These are phyloP conservation scores for Allium sativum DNA, from an alignment of 106 monocot genomes.

Conservation along the genomic window DNA sequence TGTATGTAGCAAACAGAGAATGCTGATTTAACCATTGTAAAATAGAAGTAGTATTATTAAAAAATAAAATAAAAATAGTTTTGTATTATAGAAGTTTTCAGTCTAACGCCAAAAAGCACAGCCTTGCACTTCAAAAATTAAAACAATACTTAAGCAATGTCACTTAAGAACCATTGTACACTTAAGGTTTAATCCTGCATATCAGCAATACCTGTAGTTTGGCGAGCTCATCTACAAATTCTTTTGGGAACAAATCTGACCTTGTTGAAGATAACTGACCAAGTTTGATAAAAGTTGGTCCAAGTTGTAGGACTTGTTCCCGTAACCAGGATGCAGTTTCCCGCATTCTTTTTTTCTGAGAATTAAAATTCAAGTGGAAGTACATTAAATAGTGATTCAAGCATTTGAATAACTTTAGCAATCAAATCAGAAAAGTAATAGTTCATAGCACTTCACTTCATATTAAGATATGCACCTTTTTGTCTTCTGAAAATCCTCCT, in stretches of 20 bases:
- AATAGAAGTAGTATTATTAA: no score
- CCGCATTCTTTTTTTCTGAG: slow-evolving; percentile 62
- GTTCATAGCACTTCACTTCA: no score
- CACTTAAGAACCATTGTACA: no score
- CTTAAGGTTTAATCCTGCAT: no score
- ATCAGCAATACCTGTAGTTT: slow-evolving; percentile 69
- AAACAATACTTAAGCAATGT: no score
- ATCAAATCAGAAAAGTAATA: not conserved
- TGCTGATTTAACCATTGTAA: no score
- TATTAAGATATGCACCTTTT: slow-evolving; percentile 38
- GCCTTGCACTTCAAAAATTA: no score
- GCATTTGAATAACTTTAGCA: not conserved
- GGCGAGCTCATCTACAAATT: slow-evolving; percentile 90
- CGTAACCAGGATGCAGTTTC: slow-evolving; percentile 88
- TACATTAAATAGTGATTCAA: not conserved
- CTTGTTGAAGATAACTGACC: slow-evolving; percentile 91
- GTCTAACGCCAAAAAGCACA: no score
- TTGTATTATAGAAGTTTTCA: no score
- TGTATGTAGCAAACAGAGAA: no score
- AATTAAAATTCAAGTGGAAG: slow-evolving; percentile 2
- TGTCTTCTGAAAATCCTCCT: slow-evolving; percentile 71
- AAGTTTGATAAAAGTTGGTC: slow-evolving; percentile 88
- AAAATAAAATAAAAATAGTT: no score
- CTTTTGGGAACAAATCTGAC: slow-evolving; percentile 82
- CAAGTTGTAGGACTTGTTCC: slow-evolving; percentile 79